Conservation (phyloP, 176 grass and related monocot species). For the Tuctoria greenei region DNA sequence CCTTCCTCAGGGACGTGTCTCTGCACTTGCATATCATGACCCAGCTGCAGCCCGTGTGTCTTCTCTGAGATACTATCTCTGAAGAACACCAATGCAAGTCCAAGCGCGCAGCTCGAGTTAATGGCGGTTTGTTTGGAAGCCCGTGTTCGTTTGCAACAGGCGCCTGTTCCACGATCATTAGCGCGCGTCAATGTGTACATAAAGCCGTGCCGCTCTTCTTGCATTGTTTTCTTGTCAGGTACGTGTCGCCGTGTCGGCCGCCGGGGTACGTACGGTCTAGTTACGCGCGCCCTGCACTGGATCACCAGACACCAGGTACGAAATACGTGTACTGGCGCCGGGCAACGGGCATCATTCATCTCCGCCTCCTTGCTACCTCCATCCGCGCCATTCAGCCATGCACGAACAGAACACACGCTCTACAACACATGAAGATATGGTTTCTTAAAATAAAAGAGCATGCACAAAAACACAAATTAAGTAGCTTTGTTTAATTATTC, state of each 20-base stretch:
- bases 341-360: too few relatives aligned
- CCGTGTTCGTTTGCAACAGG: conserved; percentile 43
- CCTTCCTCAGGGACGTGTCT: neutral
- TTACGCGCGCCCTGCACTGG: neutral
- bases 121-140: conserved; percentile 49
- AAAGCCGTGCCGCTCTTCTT: neutral
- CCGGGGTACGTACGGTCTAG: neutral
- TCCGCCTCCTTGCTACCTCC: too few relatives aligned
- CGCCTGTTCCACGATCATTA: conserved; percentile 42
- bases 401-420: neutral
- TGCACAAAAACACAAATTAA: neutral
- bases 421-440: neutral
- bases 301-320: neutral
- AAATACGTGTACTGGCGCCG: neutral
- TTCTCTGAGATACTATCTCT: neutral
- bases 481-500: neutral
- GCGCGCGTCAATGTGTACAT: neutral
- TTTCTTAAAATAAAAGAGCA: neutral
- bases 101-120: neutral
- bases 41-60: neutral
- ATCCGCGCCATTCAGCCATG: too few relatives aligned
- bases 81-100: conserved; percentile 1
- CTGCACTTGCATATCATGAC: conserved; percentile 18
- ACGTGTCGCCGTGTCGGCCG: too few relatives aligned
- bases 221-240: neutral